Conservation (phyloP, 495 filamentous ascomycete species). For the Neurospora sp. region DNA sequence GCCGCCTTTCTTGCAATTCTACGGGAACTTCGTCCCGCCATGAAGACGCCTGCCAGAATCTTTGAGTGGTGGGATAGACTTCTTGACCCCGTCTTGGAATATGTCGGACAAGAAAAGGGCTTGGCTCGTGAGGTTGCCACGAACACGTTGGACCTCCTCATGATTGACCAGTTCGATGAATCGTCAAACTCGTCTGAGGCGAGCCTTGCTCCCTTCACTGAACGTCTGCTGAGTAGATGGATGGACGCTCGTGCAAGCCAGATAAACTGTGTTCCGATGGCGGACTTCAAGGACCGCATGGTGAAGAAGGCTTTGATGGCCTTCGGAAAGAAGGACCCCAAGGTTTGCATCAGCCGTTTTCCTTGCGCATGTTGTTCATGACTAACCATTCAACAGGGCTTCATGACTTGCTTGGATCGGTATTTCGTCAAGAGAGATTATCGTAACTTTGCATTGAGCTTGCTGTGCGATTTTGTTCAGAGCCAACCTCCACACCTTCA, state of each 20-base stretch:
- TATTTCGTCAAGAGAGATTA: constrained; percentile 50
- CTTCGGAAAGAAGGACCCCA: constrained; percentile 58
- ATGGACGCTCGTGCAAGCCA: constrained; percentile 39
- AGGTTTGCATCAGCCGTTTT: constrained; percentile 31
- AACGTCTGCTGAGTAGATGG: constrained; percentile 50
- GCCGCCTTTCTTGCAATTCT: constrained; percentile 53
- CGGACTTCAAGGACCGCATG: constrained; percentile 46
- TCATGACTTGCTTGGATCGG: constrained; percentile 49
- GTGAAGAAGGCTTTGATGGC: constrained; percentile 43
- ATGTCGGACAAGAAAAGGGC: constrained; percentile 46
- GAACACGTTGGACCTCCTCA: constrained; percentile 42
- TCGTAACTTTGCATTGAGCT: constrained; percentile 45
- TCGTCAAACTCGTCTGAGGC: constrained; percentile 29
- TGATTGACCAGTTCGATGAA: constrained; percentile 49
- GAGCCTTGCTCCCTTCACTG: constrained; percentile 36
- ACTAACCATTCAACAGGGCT: constrained; percentile 30
- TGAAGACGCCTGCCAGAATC: constrained; percentile 42
- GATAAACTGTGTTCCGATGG: constrained; percentile 28
- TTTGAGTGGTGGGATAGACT: constrained; percentile 60
- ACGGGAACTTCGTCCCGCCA: constrained; percentile 46
- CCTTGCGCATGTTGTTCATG: not conserved
- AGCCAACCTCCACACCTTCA: constrained; percentile 63
- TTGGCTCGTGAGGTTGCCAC: constrained; percentile 48
- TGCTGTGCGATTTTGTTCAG: constrained; percentile 56
- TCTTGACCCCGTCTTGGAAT: constrained; percentile 47